Evolutionary conservation across 2,329 filamentous ascomycete species (phyloP), one percentile per base, ranked within the genome.

Genomic region (Ramichloridium luteum): DNA sequence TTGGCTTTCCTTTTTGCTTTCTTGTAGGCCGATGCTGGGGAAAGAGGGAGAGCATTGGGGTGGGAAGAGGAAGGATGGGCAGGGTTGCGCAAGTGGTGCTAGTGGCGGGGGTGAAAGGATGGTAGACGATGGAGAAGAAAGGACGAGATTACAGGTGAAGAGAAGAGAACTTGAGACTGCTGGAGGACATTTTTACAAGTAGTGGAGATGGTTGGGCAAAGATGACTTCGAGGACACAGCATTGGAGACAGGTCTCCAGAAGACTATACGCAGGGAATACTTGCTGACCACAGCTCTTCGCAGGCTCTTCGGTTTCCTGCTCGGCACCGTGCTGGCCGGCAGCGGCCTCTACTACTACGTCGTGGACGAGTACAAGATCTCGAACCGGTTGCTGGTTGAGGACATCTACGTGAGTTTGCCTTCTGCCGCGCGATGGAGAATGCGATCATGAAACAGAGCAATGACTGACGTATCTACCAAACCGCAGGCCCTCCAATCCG

Each of bases 301-400:
- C 18, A 94, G 88, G 36, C 64, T 94, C 38, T 84, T 93, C 50
- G 88, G 88, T 31, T 96, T 96, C 67, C 75, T 96, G 30, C 68
- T 90, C 42, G 88, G 88, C 44, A 77, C 80, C 40, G 77, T 80
- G 28, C 65, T 84, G 31, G 77, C 86, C 27, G 85, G 84, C 49
- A 72, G 71, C 31, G 78, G 74, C 36, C 80, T 92, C 48, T 96
- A 94, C 65, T 85, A 83, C 58, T 96, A 96, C 59, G 73, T 93
- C 45, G 64, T 96, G 48, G 76, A 88, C 56, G 86, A 96, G 60
- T 96, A 94, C 67, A 84, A 85, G 63, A 69, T 85, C 26, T 82
- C 84, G 47, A 96, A 94, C 64, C 82, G 93, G 62, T 71, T 94
- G 53, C 66, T 96, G 60, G 88, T 79, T 39, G 85, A 93, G 62